phyloP scores from a whole-genome alignment of 176 grass and related monocot species.

The Aegilops bicornis region DNA sequence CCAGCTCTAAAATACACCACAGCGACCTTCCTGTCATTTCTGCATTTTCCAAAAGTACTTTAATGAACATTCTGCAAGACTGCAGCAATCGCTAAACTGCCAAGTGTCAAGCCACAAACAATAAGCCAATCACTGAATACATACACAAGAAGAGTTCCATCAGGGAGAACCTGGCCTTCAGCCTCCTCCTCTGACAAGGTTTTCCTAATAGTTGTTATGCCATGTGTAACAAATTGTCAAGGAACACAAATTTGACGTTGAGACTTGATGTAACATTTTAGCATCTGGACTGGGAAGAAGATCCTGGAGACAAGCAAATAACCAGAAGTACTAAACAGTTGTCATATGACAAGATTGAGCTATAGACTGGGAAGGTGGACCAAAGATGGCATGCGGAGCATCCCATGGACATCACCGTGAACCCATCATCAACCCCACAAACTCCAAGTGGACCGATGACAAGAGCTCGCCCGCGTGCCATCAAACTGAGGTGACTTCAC shows the following conservation, averaged over 20 bases:
- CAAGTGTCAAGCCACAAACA: neutral
- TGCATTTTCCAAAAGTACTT: slow-evolving; percentile 45
- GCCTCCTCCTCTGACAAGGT: slow-evolving; percentile 85
- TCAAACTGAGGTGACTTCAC: neutral
- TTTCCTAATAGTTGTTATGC: slow-evolving; percentile 80
- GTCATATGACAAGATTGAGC: slow-evolving; percentile 7
- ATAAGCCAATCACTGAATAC: slow-evolving; percentile 21
- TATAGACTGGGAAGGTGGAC: neutral
- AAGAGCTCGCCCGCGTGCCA: neutral
- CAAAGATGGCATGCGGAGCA: neutral
- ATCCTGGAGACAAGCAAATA: slow-evolving; percentile 17
- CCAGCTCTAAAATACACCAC: slow-evolving; percentile 96
- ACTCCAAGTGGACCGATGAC: neutral
- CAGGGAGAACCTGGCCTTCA: slow-evolving; percentile 73
- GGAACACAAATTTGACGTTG: slow-evolving; percentile 26
- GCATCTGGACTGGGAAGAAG: neutral
- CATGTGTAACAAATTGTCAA: slow-evolving; percentile 81
- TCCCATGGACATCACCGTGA: neutral
- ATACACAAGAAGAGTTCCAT: slow-evolving; percentile 83
- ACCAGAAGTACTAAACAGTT: neutral
- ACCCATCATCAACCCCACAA: neutral
- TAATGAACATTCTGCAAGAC: slow-evolving; percentile 18
- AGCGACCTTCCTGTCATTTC: slow-evolving; percentile 57
- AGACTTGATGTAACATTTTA: neutral
- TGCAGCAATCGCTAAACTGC: neutral